Evolutionary conservation across 2,329 filamentous ascomycete genomes (phyloP).

Genomic region (Ophiocordyceps unilateralis): DNA sequence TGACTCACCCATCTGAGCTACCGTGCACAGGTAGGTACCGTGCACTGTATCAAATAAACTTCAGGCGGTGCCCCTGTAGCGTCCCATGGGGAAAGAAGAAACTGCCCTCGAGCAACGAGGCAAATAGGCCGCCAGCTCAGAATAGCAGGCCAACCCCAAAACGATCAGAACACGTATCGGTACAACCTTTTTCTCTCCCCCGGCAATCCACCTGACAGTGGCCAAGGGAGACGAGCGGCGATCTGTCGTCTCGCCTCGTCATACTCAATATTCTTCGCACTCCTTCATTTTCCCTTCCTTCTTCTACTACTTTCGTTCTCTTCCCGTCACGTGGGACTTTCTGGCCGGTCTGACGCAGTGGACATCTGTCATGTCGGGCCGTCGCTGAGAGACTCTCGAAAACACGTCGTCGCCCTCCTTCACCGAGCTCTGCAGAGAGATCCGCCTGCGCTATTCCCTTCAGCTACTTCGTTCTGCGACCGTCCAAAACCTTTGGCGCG

Average conservation of each 20-base stretch:
- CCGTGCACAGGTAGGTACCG: no score
- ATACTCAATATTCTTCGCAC: neutral
- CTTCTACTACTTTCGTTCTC: neutral
- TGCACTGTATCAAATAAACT: neutral
- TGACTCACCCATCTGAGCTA: no score
- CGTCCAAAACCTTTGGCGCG: slow-evolving; percentile 1
- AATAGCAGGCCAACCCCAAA: neutral
- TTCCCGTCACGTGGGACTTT: slow-evolving; percentile 16
- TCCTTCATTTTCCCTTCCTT: slow-evolving; percentile 1
- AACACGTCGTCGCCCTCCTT: slow-evolving; percentile 4
- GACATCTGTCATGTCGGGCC: slow-evolving; percentile 13
- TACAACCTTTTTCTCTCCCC: neutral
- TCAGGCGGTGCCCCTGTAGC: neutral
- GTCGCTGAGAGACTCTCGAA: slow-evolving; percentile 5
- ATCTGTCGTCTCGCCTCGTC: neutral
- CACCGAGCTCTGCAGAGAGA: neutral
- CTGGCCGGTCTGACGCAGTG: slow-evolving; percentile 7
- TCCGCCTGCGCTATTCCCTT: neutral
- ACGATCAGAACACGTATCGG: neutral
- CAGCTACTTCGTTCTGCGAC: neutral
- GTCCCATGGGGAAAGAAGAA: neutral
- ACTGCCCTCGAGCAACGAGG: neutral
- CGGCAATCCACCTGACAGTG: neutral
- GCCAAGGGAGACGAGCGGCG: neutral
- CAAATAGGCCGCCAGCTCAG: neutral